Evolutionary conservation across 2,329 filamentous ascomycete genomes (phyloP).

Genomic region (Phaeosphaeria sp.): DNA sequence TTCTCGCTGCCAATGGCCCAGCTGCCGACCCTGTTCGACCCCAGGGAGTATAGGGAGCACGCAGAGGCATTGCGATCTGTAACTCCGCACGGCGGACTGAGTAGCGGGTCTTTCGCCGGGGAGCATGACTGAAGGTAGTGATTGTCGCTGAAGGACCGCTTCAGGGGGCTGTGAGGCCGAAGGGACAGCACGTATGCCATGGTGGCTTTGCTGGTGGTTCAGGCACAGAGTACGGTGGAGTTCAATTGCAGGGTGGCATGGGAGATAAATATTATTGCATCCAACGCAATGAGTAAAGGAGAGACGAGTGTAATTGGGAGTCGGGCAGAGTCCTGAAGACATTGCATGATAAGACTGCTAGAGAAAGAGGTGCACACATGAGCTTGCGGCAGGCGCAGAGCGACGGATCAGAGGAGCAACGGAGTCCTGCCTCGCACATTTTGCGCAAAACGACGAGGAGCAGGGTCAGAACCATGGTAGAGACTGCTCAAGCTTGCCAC

Average conservation of each 20-base stretch:
- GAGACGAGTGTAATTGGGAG: constrained; percentile 23
- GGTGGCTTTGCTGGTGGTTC: constrained; percentile 16
- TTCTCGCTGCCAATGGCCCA: constrained; percentile 42
- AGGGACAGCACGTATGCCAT: constrained; percentile 52
- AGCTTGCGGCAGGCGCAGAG: constrained; percentile 29
- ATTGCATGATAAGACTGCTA: constrained; percentile 17
- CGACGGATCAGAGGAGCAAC: constrained; percentile 11
- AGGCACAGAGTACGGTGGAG: constrained; percentile 29
- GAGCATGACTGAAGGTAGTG: constrained; percentile 45
- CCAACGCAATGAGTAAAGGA: constrained; percentile 37
- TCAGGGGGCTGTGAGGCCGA: constrained; percentile 47
- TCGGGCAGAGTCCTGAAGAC: constrained; percentile 12
- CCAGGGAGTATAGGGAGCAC: constrained; percentile 43
- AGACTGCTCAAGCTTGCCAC: background rate
- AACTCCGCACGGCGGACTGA: constrained; percentile 34
- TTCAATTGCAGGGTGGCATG: constrained; percentile 36
- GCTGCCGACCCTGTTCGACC: constrained; percentile 26
- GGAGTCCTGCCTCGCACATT: background rate
- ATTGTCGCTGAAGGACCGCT: constrained; percentile 51
- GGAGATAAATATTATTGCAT: constrained; percentile 48
- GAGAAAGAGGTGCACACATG: constrained; percentile 18
- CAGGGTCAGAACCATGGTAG: background rate
- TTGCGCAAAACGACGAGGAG: background rate
- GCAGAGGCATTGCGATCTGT: constrained; percentile 43
- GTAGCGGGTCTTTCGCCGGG: constrained; percentile 32